These are phyloP conservation scores for Botryotinia calthae DNA, from an alignment of 2,329 filamentous ascomycete genomes.

Conservation along the genomic window DNA sequence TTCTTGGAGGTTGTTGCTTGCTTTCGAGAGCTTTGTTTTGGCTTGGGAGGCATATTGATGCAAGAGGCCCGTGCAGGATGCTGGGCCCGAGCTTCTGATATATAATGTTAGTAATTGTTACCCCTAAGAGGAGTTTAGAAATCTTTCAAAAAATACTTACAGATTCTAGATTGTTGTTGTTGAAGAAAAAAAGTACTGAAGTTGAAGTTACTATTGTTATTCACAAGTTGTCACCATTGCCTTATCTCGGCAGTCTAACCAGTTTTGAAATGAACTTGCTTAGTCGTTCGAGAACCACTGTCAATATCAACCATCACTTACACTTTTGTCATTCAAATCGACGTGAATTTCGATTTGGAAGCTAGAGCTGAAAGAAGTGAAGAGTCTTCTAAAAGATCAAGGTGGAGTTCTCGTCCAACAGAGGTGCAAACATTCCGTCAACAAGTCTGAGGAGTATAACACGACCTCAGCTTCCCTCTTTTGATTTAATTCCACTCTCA, in stretches of 20 bases:
- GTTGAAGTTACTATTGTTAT: neutral
- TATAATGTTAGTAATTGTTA: neutral
- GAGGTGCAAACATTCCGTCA: neutral
- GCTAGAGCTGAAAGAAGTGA: neutral
- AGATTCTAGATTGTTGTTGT: neutral
- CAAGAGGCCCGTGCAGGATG: neutral
- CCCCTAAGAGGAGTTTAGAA: neutral
- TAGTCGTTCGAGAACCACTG: neutral
- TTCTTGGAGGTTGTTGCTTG: neutral
- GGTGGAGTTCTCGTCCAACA: neutral
- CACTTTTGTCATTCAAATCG: neutral
- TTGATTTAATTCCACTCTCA: neutral
- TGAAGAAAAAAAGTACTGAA: neutral
- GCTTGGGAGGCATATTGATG: neutral
- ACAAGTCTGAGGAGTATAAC: neutral
- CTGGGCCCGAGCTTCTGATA: constrained; percentile 15
- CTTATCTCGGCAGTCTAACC: neutral
- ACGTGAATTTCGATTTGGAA: neutral
- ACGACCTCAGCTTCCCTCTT: neutral
- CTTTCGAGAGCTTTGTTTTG: constrained; percentile 4
- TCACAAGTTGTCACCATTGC: neutral
- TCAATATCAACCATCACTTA: neutral
- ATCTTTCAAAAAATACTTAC: neutral
- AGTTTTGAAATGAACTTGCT: neutral
- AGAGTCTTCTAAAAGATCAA: neutral